phyloP scores from a whole-genome alignment of 495 filamentous ascomycete species.

The Lophium mytilinum region DNA sequence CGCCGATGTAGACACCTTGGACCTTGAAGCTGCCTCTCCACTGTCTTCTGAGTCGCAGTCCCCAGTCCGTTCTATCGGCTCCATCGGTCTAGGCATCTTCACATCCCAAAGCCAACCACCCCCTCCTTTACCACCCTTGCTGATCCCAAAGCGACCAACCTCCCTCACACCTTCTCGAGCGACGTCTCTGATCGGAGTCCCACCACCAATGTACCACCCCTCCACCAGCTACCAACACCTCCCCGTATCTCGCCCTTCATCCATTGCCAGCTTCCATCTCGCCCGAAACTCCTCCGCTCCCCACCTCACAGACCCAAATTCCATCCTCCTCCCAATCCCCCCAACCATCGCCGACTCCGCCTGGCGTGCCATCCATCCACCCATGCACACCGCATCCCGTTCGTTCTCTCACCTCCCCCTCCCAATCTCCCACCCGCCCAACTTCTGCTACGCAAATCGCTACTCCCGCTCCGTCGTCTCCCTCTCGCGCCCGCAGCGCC shows the following conservation, averaged over 20 bases:
- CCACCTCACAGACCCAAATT: constrained; percentile 11
- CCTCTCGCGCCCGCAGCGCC: constrained; percentile 18
- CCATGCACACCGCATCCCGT: constrained; percentile 2
- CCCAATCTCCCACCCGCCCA: neutral
- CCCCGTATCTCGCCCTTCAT: constrained; percentile 3
- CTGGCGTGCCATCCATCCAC: constrained; percentile 21
- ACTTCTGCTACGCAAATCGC: constrained; percentile 8
- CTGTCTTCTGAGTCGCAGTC: constrained; percentile 7
- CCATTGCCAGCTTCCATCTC: too few relatives aligned
- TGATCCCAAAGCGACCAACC: constrained; percentile 3
- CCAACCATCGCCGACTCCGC: constrained; percentile 14
- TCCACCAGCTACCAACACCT: constrained; percentile 9
- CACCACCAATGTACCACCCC: constrained; percentile 7
- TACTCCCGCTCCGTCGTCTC: constrained; percentile 19
- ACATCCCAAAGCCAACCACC: constrained; percentile 14
- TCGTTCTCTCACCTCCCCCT: constrained; percentile 13
- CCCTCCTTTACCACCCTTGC: constrained; percentile 14
- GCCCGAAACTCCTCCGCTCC: neutral
- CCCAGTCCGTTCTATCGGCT: constrained; percentile 5
- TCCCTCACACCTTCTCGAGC: neutral
- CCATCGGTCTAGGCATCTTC: constrained; percentile 20
- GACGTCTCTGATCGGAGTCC: neutral
- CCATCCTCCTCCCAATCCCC: constrained; percentile 12
- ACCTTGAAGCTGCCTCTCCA: constrained; percentile 6
- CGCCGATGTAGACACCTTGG: constrained; percentile 13